phyloP scores from a whole-genome alignment of 2,329 filamentous ascomycete genomes.

The Pestalotiopsis sp. region DNA sequence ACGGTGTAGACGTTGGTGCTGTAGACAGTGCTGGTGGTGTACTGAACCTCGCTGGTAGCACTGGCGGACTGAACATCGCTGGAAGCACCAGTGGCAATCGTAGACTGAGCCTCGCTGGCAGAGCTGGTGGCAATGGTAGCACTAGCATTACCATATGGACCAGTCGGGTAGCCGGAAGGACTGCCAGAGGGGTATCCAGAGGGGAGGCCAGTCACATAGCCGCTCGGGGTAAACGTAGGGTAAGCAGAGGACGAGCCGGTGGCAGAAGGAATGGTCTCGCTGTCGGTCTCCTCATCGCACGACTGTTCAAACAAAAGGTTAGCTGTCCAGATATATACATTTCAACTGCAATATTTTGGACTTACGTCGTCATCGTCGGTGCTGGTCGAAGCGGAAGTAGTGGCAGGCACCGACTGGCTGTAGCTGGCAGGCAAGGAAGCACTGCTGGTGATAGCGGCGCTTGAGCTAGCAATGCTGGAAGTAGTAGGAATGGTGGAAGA shows the following conservation, averaged over 20 bases:
- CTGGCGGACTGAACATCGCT: background rate
- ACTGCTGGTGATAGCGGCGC: conserved; percentile 11
- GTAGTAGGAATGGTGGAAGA: background rate
- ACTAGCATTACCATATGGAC: background rate
- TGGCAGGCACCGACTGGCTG: background rate
- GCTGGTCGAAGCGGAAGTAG: conserved; percentile 2
- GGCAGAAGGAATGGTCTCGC: background rate
- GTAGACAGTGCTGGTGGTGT: conserved; percentile 30
- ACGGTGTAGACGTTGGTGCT: conserved; percentile 37
- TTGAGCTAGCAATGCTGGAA: conserved; percentile 1
- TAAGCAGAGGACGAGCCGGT: background rate
- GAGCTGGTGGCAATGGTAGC: background rate
- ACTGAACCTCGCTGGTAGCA: background rate
- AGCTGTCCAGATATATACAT: background rate
- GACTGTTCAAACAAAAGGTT: background rate
- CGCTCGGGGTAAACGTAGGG: background rate
- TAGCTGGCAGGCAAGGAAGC: background rate
- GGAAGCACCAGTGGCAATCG: conserved; percentile 22
- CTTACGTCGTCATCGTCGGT: conserved; percentile 4
- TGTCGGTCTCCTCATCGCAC: conserved; percentile 1
- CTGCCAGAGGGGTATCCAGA: background rate
- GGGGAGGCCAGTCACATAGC: background rate
- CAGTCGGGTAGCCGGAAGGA: background rate
- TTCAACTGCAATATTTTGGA: background rate
- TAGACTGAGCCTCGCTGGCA: background rate